Base-by-base conservation (phyloP, 352 stramenopile species). In the Phytophthora sojae region DNA sequence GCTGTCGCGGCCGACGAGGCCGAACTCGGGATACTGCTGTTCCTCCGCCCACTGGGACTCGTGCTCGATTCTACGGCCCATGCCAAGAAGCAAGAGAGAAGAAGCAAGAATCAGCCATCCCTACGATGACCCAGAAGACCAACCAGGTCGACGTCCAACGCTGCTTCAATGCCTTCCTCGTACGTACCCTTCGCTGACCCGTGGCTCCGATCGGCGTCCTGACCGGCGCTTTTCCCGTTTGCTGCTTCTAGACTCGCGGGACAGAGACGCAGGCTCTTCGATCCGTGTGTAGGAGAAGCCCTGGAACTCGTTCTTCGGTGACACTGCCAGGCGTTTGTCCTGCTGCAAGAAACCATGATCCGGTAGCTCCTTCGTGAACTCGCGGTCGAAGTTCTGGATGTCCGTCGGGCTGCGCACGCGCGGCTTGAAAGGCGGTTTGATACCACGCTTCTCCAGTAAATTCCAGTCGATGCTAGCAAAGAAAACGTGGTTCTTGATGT, bases 371-470 rank as follows among this genome's bases (percentile, higher is more conserved):
- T 92, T 92, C 21, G 90, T 96, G 57, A 96, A 96, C 67, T 96
- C 88, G 61, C 91, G 89, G 65, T 96, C 89, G 66, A 96, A 96
- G 66, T 96, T 96, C 77, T 96, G 88, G 53, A 95, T 91, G 56
- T 96, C 89, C 5, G 88, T 96, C 0, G 86, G 82, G 23, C 81
- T 82, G 30, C 87, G 82, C 44, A 96, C 85, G 30, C 89, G 88
- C 47, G 90, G 88, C 77, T 96, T 95, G 77, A 96, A 96, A 19
- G 88, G 88, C n/a, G 90, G 88, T 60, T 93, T 94, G 25, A 96
- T 75, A 35, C 71, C 73, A 23, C 87, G 88, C 55, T 79, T 75
- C 65, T 94, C 85, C 19, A 96, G 77, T 53, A 85, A 54, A 4
- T 72, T 76, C 90, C 90, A 96, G 73, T 96, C 85, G 50, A 96